Evolutionary conservation across 1,284 basidiomycete species (phyloP), one percentile per base, ranked within the genome.

Genomic region (Chondrostereum purpureum): DNA sequence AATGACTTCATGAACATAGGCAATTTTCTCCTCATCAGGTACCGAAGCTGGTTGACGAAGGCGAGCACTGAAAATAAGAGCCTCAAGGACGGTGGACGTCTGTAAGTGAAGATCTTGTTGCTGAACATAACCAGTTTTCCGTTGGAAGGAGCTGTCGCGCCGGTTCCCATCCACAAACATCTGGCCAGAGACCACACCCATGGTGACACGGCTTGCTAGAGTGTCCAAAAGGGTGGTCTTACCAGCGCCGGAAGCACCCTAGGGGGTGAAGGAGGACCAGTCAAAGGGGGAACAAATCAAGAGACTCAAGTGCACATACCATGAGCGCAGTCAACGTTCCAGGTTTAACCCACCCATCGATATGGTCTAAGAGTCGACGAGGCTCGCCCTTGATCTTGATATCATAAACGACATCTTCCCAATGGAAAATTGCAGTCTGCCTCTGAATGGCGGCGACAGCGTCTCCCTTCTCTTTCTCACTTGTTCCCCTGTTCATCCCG

Each of bases 1-100:
- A 53, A 87, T 71, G 19, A 83, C 77, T 57, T 80, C 77, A 43
- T 85, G 81, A 49, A 83, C 82, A 55, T 83, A 87, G 31, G 70
- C 76, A 48, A 78, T 66, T 63, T 85, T 85, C 58, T 85, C 82
- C 19, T 58, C 61, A 44, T 72, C 63, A 2, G 79, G 61, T 4
- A 81, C 70, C 20, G 68, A 58, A 16, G 66, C 60, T 5, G 80
- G 77, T 55, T 87, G 83, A 33, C 84, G 74, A 8, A 87, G 65
- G 53, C 77, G 65, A 1, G 83, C 84, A 5, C 74, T 78, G 68
- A 87, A 86, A 21, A 75, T 67, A 0, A 88, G 64, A 2, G 83
- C 80, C 56, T 88, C 84, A 31, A 83, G 75, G 5, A 88, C 82
- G 17, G 75, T 78, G 5, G 66, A 64, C 16, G 70, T 75, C 4